Base-by-base conservation (phyloP, 441 rosid genomes). In the Euphorbia celastroides region DNA sequence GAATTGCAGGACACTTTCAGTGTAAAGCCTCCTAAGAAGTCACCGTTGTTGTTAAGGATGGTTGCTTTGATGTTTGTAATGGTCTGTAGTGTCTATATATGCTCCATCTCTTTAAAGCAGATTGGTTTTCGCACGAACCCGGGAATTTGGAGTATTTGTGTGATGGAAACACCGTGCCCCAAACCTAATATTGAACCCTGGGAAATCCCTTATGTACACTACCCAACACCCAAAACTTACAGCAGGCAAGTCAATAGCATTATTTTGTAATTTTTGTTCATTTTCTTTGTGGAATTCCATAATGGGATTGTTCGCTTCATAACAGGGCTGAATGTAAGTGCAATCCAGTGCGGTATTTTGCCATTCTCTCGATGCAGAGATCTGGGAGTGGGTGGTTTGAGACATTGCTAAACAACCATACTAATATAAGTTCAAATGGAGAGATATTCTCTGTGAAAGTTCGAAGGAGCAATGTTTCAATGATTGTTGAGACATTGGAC, bases 341-440 rank as follows among this genome's bases (percentile, higher is more conserved):
- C 87, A 77, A 78, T 84, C 98, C 97, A n/a, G 99, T 92, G 62
- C 83, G 93, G 81, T 76, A 86, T 81, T 94, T 94, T 71, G 97
- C 99, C 31, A 89, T 94, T 78, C 75, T 94, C 52, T 94, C 97
- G 22, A 94, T 92, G 99, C 99, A 94, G 88, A 88, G 99, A 76
- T 94, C 97, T 17, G 99, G 99, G 70, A 89, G 99, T 64, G 99
- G 99, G 62, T 91, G 99, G 99, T 93, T 94, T 74, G 98, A 94
- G 86, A 91, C 97, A 3, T 77, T 92, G 67, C 77, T 94, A 46
- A 94, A 94, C 69, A 92, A 88, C 70, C 99, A 89, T 75, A 89
- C 97, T 17, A 94, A 88, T 70, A 88, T 92, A 72, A 94, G 98
- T 82, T 94, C 99, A 0, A 92, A 92, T 26, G 99, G 99, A 60